These are phyloP conservation scores for Venturia nashicola DNA, from an alignment of 2,329 filamentous ascomycete species.

Conservation along the genomic window DNA sequence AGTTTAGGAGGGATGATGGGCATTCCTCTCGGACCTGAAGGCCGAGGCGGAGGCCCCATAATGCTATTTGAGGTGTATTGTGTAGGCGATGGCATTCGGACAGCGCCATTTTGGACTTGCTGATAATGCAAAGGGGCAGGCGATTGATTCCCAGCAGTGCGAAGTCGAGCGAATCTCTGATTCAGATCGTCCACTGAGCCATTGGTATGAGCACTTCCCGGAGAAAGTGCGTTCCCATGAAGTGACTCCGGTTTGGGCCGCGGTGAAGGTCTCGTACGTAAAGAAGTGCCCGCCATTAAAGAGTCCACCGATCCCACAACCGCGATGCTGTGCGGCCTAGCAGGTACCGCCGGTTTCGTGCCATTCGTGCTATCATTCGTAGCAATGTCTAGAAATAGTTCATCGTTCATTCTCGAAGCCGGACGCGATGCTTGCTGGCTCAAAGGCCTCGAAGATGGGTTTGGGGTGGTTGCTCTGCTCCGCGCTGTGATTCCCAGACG, in stretches of 20 bases:
- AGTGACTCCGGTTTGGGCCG: conserved; percentile 58
- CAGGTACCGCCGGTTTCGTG: not conserved
- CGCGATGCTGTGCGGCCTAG: not conserved
- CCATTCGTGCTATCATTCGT: not conserved
- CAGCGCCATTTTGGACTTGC: conserved; percentile 18
- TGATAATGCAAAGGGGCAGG: not conserved
- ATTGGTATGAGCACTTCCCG: conserved; percentile 18
- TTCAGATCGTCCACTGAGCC: conserved; percentile 15
- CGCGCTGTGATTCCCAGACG: conserved; percentile 39
- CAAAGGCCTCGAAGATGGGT: not conserved
- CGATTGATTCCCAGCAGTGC: conserved; percentile 13
- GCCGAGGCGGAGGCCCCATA: conserved; percentile 16
- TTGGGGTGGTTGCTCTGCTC: not conserved
- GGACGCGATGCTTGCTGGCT: conserved; percentile 1
- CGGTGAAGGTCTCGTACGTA: conserved; percentile 27
- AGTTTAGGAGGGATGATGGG: conserved; percentile 34
- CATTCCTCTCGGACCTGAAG: conserved; percentile 42
- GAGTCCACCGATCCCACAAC: conserved; percentile 12
- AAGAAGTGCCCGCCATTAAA: conserved; percentile 15
- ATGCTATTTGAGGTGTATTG: conserved; percentile 19
- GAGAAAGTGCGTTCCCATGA: conserved; percentile 46
- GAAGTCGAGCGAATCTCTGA: conserved; percentile 26
- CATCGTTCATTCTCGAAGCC: conserved; percentile 4
- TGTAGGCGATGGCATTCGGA: conserved; percentile 29
- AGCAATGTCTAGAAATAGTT: conserved; percentile 3